Conservation (phyloP, 1,284 basidiomycete species). For the Kwoniella shivajii region DNA sequence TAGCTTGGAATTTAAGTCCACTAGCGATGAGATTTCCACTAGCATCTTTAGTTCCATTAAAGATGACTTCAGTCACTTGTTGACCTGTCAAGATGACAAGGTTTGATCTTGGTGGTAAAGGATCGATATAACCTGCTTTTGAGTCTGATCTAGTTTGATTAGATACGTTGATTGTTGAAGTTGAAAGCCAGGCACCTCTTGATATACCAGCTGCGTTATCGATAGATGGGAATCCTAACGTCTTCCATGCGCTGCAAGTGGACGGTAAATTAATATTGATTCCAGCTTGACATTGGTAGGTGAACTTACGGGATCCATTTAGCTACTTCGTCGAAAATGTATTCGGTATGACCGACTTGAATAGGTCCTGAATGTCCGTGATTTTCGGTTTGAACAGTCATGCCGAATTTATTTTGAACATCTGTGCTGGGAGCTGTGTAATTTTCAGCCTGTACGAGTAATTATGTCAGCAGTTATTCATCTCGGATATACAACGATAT, state of each 20-base stretch:
- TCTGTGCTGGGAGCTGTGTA: conserved; percentile 54
- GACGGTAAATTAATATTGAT: not conserved
- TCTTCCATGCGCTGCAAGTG: conserved; percentile 45
- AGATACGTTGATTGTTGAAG: conserved; percentile 65
- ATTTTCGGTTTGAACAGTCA: conserved; percentile 50
- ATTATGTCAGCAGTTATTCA: too few relatives aligned
- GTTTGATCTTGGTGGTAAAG: conserved; percentile 63
- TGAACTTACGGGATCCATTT: conserved; percentile 59
- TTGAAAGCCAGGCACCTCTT: conserved; percentile 57
- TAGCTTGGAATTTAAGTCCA: conserved; percentile 62
- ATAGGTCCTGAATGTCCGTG: conserved; percentile 60
- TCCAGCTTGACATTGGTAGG: not conserved
- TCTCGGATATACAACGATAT: too few relatives aligned
- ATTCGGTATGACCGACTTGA: conserved; percentile 51
- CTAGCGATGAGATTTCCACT: conserved; percentile 59
- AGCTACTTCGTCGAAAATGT: conserved; percentile 58
- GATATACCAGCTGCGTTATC: conserved; percentile 40
- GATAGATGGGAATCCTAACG: conserved; percentile 59
- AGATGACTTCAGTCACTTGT: conserved; percentile 67
- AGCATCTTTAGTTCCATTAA: conserved; percentile 58
- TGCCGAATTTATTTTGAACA: conserved; percentile 43
- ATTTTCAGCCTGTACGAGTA: conserved; percentile 52
- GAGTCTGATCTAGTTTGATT: conserved; percentile 71
- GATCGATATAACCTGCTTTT: conserved; percentile 69
- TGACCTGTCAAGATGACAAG: conserved; percentile 62